A percentile compares a stretch with the other conserved stretches of the same genome.
These are phyloP conservation scores for Monilinia vaccinii-corymbosi DNA, from an alignment of 2,329 filamentous ascomycete genomes.

Conservation along the genomic window DNA sequence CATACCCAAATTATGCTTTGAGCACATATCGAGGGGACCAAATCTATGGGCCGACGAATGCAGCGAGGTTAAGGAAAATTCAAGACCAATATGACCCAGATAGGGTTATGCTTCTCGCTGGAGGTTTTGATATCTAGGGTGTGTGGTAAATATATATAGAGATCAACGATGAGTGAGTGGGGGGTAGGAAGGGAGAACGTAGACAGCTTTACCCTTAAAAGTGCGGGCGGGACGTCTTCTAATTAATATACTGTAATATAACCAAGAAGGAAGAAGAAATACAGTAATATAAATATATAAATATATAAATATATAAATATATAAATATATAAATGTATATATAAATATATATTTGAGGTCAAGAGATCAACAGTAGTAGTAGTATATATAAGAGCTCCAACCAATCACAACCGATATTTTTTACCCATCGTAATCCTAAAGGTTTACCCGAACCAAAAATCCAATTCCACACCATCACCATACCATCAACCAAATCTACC, in stretches of 20 bases:
- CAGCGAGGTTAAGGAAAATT: conserved; percentile 21
- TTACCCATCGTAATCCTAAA: conserved; percentile 9
- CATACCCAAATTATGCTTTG: conserved; percentile 20
- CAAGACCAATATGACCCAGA: conserved; percentile 21
- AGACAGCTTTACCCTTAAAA: neutral
- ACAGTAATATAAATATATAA: too few species aligned
- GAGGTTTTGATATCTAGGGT: conserved; percentile 13
- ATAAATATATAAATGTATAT: too few species aligned
- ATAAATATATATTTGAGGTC: too few species aligned
- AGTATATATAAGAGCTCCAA: too few species aligned
- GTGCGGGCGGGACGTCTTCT: too few species aligned
- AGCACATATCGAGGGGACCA: conserved; percentile 13
- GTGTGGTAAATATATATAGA: neutral
- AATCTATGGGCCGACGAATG: conserved; percentile 30
- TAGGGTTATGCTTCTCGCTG: conserved; percentile 23
- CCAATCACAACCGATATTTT: conserved; percentile 6
- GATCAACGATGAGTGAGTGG: neutral
- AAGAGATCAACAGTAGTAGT: too few species aligned
- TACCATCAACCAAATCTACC: conserved; percentile 4
- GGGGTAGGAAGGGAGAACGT: neutral
- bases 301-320: too few species aligned
- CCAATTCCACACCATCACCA: conserved; percentile 3
- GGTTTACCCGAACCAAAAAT: conserved; percentile 9
- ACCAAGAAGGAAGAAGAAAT: too few species aligned
- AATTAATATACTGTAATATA: too few species aligned